Evolutionary conservation across 495 filamentous ascomycete genomes (phyloP).

Genomic region (Tuber melanosporum): DNA sequence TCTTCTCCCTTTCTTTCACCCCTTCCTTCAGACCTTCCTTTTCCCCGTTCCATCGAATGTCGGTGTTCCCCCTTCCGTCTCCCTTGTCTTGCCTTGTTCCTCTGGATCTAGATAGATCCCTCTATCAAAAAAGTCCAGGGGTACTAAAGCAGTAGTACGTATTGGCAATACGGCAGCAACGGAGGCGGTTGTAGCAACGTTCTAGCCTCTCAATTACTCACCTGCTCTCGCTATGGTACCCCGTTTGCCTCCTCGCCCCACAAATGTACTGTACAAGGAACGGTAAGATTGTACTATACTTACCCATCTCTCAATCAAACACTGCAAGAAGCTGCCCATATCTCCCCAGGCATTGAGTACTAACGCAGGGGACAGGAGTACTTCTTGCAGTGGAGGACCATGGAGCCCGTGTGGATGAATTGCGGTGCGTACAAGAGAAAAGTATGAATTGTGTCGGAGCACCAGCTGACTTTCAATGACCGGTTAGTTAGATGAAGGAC

Average conservation of each 20-base stretch:
- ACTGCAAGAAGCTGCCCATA: slow-evolving; percentile 32
- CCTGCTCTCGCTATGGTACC: neutral
- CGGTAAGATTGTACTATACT: neutral
- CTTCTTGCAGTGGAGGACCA: slow-evolving; percentile 35
- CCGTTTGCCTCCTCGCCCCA: neutral
- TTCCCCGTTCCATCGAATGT: slow-evolving; percentile 24
- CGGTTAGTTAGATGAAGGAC: slow-evolving; percentile 22
- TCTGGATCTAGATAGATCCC: neutral
- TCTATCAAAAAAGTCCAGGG: neutral
- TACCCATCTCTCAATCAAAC: neutral
- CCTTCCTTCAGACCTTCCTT: slow-evolving; percentile 8
- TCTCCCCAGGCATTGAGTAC: slow-evolving; percentile 34
- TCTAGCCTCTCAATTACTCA: neutral
- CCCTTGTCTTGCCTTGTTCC: slow-evolving; percentile 6
- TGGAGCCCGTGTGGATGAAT: slow-evolving; percentile 29
- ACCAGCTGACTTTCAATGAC: slow-evolving; percentile 31
- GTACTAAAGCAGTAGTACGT: neutral
- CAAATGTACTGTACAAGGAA: neutral
- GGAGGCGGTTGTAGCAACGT: neutral
- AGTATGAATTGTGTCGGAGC: slow-evolving; percentile 9
- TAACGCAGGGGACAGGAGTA: slow-evolving; percentile 29
- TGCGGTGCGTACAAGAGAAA: slow-evolving; percentile 24
- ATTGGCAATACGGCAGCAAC: neutral
- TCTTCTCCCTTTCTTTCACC: neutral
- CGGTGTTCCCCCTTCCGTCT: slow-evolving; percentile 14